Conservation (phyloP, 2,329 filamentous ascomycete species). For the Aspergillus viridinutans region DNA sequence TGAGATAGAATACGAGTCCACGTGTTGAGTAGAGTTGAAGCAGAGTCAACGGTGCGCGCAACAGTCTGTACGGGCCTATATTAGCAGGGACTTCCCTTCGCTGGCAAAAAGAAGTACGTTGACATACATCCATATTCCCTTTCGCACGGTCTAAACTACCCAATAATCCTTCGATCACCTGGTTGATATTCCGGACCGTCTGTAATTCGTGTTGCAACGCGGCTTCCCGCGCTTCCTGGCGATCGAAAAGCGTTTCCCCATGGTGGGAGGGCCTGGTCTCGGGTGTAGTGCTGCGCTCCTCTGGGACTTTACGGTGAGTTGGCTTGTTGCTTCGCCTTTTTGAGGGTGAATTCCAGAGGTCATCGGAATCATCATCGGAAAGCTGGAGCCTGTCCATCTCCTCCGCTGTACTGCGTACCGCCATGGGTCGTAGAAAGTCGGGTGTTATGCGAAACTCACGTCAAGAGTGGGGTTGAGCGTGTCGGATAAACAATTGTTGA, state of each 20-base stretch:
- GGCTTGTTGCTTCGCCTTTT: constrained; percentile 33
- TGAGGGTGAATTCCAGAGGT: constrained; percentile 57
- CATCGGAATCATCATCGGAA: constrained; percentile 54
- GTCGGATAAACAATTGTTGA: neutral
- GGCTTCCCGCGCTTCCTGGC: constrained; percentile 66
- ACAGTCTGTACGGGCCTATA: constrained; percentile 59
- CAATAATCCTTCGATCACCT: constrained; percentile 65
- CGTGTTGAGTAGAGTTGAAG: constrained; percentile 84
- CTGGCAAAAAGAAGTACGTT: neutral
- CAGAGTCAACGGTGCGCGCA: constrained; percentile 76
- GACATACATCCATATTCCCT: constrained; percentile 47
- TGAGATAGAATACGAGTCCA: constrained; percentile 96
- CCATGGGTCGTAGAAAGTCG: constrained; percentile 18
- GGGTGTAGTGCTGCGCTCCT: constrained; percentile 33
- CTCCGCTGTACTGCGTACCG: constrained; percentile 38
- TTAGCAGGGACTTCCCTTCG: constrained; percentile 1
- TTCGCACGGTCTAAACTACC: constrained; percentile 45
- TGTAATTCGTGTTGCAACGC: constrained; percentile 74
- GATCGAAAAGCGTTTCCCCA: constrained; percentile 55
- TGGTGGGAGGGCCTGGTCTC: constrained; percentile 38
- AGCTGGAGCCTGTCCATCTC: constrained; percentile 50
- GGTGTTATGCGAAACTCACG: neutral
- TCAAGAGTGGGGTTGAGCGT: neutral
- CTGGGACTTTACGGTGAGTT: constrained; percentile 25
- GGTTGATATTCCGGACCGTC: constrained; percentile 79